Base-by-base conservation (phyloP, 192 early-diverging fungal species). In the Gamsiella multidivaricata region DNA sequence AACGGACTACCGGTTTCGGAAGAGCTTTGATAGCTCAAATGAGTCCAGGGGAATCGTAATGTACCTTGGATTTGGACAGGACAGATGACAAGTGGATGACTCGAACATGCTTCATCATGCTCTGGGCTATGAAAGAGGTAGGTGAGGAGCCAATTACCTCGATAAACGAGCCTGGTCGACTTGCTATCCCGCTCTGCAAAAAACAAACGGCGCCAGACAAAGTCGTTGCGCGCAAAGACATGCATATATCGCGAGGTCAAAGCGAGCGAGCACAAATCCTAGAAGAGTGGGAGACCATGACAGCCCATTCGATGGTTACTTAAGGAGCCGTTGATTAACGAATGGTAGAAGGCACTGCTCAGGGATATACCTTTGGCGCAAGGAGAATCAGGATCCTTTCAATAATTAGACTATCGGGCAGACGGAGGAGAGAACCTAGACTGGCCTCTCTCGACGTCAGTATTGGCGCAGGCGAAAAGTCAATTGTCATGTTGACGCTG, bases 101-200 rank as follows among this genome's bases (percentile, higher is more conserved):
- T 46, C 29, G 47, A 17, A 34, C 73, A 78, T 14, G 69, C 73
- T 2, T 50, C 33, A 43, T 71, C 54, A 15, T 65, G 51, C 31
- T 71, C 58, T 5, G 68, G 66, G 18, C 28, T 25, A n/a, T 68
- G 81, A 25, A 82, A 82, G 11, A 82, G 28, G 39, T 78, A 82
- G 11, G 73, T 82, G 1, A 82, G 49, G 29, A 82, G 62, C 81
- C 81, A 82, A 10, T 34, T 68, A 12, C 81, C 81, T 2, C 81
- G 54, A 59, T 57, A 82, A 9, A 57, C 29, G 15, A 82, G 52
- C 1, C 69, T 52, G 15, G 49, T 57, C 14, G 69, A 50, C 7
- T 46, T 32, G 23, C 46, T 32, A 25, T 55, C 58, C 25, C 74
- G 60, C 23, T 41, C 25, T 37, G 54, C 54, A 20, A 82, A 71